Base-by-base conservation (phyloP, 768 basidiomycete species). In the Filobasidium floriforme region DNA sequence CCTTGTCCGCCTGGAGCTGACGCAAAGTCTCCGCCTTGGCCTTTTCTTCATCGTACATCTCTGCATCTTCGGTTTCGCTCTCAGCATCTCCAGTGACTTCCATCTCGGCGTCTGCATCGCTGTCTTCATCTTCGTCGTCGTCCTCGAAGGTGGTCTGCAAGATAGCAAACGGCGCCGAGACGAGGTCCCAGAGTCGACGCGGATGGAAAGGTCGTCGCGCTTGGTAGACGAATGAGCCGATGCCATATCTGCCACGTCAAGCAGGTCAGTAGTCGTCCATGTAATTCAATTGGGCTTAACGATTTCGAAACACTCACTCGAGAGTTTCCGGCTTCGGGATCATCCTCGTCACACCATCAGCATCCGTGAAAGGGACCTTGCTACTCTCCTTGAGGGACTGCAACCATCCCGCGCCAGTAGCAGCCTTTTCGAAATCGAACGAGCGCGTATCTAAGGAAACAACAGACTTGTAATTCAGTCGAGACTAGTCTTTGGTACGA, bases 201-300 rank as follows among this genome's bases (percentile, higher is more conserved):
- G 79, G 77, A 37, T 77, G 76, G 71, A 79, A 79, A 1, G 79
- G 79, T 19, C 75, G 60, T n/a, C 79, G 68, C 12, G 75, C 73
- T 11, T 73, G 68, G 63, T 77, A 79, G 26, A 79, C 79, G 62
- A 78, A 73, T 0, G 71, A 70, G 54, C 66, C 44, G 62, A 76
- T 73, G 2, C 73, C 75, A 57, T 76, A 76, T 60, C 71, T 71
- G 41, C 15, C 19, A 32, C n/a, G n/a, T n/a, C n/a, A n/a, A n/a
- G n/a, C n/a, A n/a, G n/a, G n/a, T n/a, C n/a, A n/a, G n/a, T n/a
- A n/a, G n/a, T n/a, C n/a, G n/a, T n/a, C n/a, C n/a, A n/a, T n/a
- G n/a, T n/a, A 11, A 40, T 6, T 41, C 19, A 24, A 29, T 28
- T 40, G 60, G 51, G 40, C n/a, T 41, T 46, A 22, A 18, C 9